Base-by-base conservation (phyloP, 164 flowering plant genomes). In the Malania oleifera region DNA sequence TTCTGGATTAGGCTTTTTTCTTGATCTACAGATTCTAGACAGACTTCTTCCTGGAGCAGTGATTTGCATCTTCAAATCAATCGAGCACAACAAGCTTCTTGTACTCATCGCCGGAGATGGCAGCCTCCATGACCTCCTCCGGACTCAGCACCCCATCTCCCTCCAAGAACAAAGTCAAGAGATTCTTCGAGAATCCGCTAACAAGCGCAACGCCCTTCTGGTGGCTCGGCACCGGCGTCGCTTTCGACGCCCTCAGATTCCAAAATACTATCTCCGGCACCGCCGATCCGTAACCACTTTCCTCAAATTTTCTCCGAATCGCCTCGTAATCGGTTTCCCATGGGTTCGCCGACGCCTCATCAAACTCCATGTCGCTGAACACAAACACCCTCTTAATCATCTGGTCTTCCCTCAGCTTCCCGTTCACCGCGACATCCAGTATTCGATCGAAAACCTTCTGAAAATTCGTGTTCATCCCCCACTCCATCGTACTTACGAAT, bases 361-460 rank as follows among this genome's bases (percentile, higher is more conserved):
- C 82, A 48, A 82, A 82, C 48, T 82, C 87, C 87, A 82, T 82
- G 43, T 80, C 85, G 41, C 88, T 83, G 58, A 83, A 83, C 20
- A 83, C 88, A 41, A 83, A 69, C 0, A 83, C 35, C 29, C 77
- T 71, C 71, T 75, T 78, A 8, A 80, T 67, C 73, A 70, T 63
- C 40, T 79, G 59, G 1, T 77, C 79, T 9, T 46, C 69, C 2
- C 25, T 70, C 70, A 83, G 24, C 14, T 72, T 73, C 7, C 63
- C 74, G 14, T 56, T 51, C n/a, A 66, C 77, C 0, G 88, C 85
- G 20, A 79, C 83, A 2, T 70, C 25, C 23, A 80, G 52, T 2
- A 83, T 64, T 19, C 24, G 13, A 58, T 83, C 85, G 65, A 83
- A 83, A 51, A 83, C 85, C 41, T 73, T 77, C 66, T 79, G 85